These are phyloP conservation scores for Metschnikowia sp. DNA, from an alignment of 805 yeast species.

Conservation along the genomic window DNA sequence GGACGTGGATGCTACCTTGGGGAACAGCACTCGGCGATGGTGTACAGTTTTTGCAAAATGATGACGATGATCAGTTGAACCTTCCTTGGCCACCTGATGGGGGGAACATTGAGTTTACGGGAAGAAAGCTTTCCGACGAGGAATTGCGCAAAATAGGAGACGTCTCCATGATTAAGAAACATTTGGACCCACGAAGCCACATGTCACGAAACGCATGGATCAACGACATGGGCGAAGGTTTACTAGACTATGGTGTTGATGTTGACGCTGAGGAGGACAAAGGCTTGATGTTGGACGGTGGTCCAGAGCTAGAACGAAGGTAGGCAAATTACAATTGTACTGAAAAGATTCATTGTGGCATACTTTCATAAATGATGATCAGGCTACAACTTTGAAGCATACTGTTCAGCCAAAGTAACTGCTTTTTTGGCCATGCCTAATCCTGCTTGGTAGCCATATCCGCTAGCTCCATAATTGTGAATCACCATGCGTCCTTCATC, in stretches of 20 bases:
- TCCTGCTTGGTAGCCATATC: slow-evolving; percentile 67
- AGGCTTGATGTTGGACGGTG: slow-evolving; percentile 6
- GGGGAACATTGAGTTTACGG: slow-evolving; percentile 38
- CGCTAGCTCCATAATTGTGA: slow-evolving; percentile 72
- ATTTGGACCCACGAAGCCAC: slow-evolving; percentile 36
- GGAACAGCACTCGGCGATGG: slow-evolving; percentile 64
- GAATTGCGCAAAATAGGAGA: slow-evolving; percentile 16
- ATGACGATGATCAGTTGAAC: slow-evolving; percentile 60
- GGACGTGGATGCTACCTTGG: slow-evolving; percentile 72
- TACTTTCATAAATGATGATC: no score
- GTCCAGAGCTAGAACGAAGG: neutral
- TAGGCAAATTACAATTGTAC: neutral
- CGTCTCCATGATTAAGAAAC: slow-evolving; percentile 25
- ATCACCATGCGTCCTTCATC: slow-evolving; percentile 40
- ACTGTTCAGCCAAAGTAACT: slow-evolving; percentile 23
- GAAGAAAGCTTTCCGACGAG: slow-evolving; percentile 12
- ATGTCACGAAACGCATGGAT: slow-evolving; percentile 54
- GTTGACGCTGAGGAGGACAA: slow-evolving; percentile 50
- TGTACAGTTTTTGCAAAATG: slow-evolving; percentile 45
- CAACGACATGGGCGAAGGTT: slow-evolving; percentile 78
- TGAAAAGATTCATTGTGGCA: neutral
- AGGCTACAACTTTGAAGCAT: neutral
- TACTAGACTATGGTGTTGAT: slow-evolving; percentile 89
- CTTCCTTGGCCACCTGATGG: slow-evolving; percentile 96
- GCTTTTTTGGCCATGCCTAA: slow-evolving; percentile 56